A percentile compares a stretch with the other conserved stretches of the same genome.
These are phyloP conservation scores for Ogataea sp. DNA, from an alignment of 805 yeast genomes.

Conservation along the genomic window DNA sequence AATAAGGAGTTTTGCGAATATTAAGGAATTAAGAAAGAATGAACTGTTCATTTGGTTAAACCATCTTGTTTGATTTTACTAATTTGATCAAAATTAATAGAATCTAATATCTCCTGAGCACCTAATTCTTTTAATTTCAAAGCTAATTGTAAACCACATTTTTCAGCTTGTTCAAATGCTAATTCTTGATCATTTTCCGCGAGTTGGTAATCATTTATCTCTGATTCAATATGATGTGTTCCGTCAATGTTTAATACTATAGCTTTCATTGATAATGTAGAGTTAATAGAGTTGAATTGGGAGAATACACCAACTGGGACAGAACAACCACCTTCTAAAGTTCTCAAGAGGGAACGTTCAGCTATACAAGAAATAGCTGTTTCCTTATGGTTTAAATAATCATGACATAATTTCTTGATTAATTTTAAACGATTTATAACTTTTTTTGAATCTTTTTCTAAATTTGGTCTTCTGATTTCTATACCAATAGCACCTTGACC, in stretches of 20 bases:
- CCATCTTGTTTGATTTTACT: conserved; percentile 31
- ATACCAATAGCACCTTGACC: conserved; percentile 99
- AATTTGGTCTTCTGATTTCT: conserved; percentile 75
- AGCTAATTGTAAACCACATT: conserved; percentile 66
- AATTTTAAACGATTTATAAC: too few species aligned
- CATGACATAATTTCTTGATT: conserved; percentile 49
- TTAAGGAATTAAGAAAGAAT: too few species aligned
- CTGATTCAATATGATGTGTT: conserved; percentile 52
- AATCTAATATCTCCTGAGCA: conserved; percentile 75
- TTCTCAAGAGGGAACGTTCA: conserved; percentile 80
- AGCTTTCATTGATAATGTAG: conserved; percentile 48
- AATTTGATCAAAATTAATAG: conserved; percentile 64
- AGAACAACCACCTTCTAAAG: conserved; percentile 95
- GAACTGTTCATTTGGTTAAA: too few species aligned
- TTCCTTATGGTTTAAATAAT: conserved; percentile 50
- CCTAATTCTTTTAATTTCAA: conserved; percentile 60
- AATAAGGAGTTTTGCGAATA: too few species aligned
- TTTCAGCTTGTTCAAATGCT: conserved; percentile 60
- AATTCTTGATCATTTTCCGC: conserved; percentile 30
- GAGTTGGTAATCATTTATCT: conserved; percentile 47
- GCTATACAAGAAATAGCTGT: conserved; percentile 76
- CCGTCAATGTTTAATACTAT: conserved; percentile 87
- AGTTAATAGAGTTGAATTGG: conserved; percentile 31
- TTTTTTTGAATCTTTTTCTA: too few species aligned
- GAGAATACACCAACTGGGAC: conserved; percentile 92